Evolutionary conservation across 1,284 basidiomycete genomes (phyloP).

Genomic region (Inonotus hispidus): DNA sequence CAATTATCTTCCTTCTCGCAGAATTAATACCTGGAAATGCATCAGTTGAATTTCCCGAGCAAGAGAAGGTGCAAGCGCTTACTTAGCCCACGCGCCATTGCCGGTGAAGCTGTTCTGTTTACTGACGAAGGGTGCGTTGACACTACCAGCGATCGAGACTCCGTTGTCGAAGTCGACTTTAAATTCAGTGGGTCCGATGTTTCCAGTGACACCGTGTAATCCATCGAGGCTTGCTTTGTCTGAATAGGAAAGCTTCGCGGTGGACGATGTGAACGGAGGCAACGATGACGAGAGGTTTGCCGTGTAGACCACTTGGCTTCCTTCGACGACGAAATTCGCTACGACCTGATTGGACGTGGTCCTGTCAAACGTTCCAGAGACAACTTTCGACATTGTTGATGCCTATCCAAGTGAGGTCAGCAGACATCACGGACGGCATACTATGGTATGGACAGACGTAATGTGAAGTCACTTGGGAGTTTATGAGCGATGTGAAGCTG

Average conservation of each 20-base stretch:
- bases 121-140: not conserved
- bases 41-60: too few relatives aligned
- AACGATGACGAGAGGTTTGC: not conserved
- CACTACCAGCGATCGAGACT: not conserved
- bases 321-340: not conserved
- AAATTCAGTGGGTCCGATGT: not conserved
- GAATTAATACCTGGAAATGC: too few relatives aligned
- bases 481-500: not conserved
- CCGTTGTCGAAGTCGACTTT: not conserved
- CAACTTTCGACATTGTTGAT: not conserved
- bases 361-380: not conserved
- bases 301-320: not conserved
- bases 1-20: too few relatives aligned
- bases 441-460: not conserved
- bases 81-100: not conserved
- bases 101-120: not conserved
- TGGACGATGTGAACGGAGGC: not conserved
- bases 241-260: not conserved
- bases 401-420: not conserved
- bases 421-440: not conserved
- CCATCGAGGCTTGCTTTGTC: not conserved
- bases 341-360: not conserved
- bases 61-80: too few relatives aligned
- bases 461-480: not conserved
- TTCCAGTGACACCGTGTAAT: not conserved